Base-by-base conservation (phyloP, 225 moss, liverwort and hornwort species). In the Pseudisothecium myosuroides region DNA sequence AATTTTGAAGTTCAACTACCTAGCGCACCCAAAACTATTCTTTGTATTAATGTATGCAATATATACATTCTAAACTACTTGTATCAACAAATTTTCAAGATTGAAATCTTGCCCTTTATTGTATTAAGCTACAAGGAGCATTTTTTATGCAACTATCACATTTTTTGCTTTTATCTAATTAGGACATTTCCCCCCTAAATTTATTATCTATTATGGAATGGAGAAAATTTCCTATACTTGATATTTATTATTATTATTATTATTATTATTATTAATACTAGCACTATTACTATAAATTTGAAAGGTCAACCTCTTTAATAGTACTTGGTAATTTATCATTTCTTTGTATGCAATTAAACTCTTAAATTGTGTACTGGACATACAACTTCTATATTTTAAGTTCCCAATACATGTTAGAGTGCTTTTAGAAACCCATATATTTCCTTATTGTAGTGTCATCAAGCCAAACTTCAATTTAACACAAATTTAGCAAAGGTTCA, bases 1-100 rank as follows among this genome's bases (percentile, higher is more conserved):
- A 49, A 18, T 74, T 31, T 31, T 49, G 12, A 31, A 47, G 6
- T 31, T 31, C 49, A 74, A 74, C 11, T 18, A 31, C 7, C 4
- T 4, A 4, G 18, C 0, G 0, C 7, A 31, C 0, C 12, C 0
- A 18, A 47, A 73, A 31, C 12, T 11, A 2, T 47, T 12, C 2
- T 31, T 11, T 73, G 17, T 16, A 49, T 31, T 47, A 29, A 31
- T 29, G 10, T 31, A 47, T 74, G 4, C 74, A 74, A 31, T 31
- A 0, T 49, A 18, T 49, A 19, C 7, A 47, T 74, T 31, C 1
- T 18, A 19, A 0, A 19, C 18, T 47, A 17, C 14, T 43, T 43
- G 17, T 45, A 73, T 31, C 13, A 68, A 69, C 0, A 74, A 1
- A 17, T 10, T 74, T 31, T 47, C 2, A 18, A 47, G 19, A 49